Conservation (phyloP, 371 early-diverging fungal genomes). For the Coemansia sp. region DNA sequence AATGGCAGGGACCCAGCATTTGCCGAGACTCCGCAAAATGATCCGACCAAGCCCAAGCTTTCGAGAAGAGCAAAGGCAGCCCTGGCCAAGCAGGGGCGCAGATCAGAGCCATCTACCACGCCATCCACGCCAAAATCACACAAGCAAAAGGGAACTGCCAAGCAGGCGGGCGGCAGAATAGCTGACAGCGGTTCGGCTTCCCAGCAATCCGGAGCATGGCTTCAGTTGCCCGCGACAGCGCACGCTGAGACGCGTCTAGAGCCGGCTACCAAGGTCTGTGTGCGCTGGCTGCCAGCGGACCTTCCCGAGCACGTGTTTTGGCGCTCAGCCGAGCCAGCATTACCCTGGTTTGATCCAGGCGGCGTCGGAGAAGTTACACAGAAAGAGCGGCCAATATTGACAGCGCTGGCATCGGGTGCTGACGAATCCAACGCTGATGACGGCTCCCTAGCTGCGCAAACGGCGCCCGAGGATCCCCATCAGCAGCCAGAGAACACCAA, state of each 20-base stretch:
- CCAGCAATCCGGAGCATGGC: not conserved
- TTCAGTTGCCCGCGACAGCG: not conserved
- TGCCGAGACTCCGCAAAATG: not conserved
- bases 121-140: not conserved
- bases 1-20: too few relatives aligned
- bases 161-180: too few relatives aligned
- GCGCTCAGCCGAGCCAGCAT: conserved; percentile 42
- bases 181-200: not conserved
- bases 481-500: not conserved
- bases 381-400: conserved; percentile 11
- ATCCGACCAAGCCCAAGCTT: not conserved
- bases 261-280: conserved; percentile 26
- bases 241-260: not conserved
- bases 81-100: not conserved
- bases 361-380: conserved; percentile 12
- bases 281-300: conserved; percentile 51
- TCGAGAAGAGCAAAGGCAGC: not conserved
- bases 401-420: not conserved
- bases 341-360: conserved; percentile 45
- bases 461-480: too few relatives aligned
- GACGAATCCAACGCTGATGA: not conserved
- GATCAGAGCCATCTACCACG: not conserved
- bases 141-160: too few relatives aligned
- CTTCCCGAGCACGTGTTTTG: conserved; percentile 54
- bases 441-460: not conserved